Evolutionary conservation across 306 rosid species (phyloP).

Genomic region (Macrotyloma uniflorum): DNA sequence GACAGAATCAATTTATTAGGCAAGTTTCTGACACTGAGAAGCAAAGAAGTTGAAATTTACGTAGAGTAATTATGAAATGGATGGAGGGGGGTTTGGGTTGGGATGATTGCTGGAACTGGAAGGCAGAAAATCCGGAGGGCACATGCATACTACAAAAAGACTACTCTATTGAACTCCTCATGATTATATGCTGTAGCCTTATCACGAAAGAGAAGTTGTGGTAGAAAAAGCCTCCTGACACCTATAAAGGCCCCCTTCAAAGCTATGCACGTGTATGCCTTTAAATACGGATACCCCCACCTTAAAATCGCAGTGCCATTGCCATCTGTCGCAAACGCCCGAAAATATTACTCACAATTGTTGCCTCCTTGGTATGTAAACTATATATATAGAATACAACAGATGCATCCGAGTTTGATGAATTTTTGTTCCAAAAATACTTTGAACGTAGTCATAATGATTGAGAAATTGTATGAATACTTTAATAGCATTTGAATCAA

Average conservation of each 20-base stretch:
- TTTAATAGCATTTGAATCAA: conserved; percentile 1
- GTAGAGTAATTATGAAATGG: conserved; percentile 4
- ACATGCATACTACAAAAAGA: conserved; percentile 46
- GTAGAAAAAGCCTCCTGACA: conserved; percentile 25
- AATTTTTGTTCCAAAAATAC: background rate
- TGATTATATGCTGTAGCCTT: conserved; percentile 37
- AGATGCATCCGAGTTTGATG: background rate
- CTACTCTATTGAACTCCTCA: conserved; percentile 38
- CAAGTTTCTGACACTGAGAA: background rate
- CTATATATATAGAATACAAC: background rate
- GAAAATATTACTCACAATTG: background rate
- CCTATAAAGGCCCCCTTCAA: conserved; percentile 39
- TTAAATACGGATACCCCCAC: conserved; percentile 37
- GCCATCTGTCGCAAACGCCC: background rate
- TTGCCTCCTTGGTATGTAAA: background rate
- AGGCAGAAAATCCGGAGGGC: conserved; percentile 37
- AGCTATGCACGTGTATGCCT: conserved; percentile 47
- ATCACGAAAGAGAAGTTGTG: conserved; percentile 42
- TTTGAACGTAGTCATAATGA: background rate
- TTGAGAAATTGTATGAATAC: conserved; percentile 25
- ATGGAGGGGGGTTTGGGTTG: conserved; percentile 16
- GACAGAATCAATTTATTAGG: background rate
- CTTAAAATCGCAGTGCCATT: conserved; percentile 15
- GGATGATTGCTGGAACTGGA: conserved; percentile 24
- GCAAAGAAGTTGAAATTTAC: background rate